Conservation (phyloP, 495 filamentous ascomycete genomes). For the Penicillium parvum region DNA sequence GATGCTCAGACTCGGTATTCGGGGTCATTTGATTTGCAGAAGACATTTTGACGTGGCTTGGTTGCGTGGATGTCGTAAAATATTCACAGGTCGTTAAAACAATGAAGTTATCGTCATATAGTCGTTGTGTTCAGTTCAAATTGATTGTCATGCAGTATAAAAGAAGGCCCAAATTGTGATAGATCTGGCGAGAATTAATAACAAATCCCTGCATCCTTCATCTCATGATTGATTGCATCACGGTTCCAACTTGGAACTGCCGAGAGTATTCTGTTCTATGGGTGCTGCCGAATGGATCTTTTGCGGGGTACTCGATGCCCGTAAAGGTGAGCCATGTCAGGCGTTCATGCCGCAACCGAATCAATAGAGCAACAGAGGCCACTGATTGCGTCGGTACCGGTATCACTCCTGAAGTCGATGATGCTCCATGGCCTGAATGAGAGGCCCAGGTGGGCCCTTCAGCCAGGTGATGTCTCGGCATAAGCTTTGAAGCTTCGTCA, state of each 20-base stretch:
- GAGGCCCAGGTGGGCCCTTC: constrained; percentile 12
- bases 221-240: constrained; percentile 20
- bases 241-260: constrained; percentile 11
- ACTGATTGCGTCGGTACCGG: constrained; percentile 9
- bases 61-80: neutral
- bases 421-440: constrained; percentile 12
- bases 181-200: constrained; percentile 14
- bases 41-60: constrained; percentile 16
- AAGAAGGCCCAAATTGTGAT: neutral
- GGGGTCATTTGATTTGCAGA: constrained; percentile 7
- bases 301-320: too few relatives aligned
- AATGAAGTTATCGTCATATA: constrained; percentile 13
- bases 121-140: constrained; percentile 18
- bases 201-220: neutral
- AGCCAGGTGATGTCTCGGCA: constrained; percentile 11
- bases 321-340: constrained; percentile 7
- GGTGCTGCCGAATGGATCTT: too few relatives aligned
- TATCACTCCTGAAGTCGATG: constrained; percentile 20
- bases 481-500: constrained; percentile 11
- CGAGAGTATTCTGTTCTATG: neutral
- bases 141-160: constrained; percentile 3
- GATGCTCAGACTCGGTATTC: constrained; percentile 12
- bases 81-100: constrained; percentile 7
- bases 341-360: constrained; percentile 6
- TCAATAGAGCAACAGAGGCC: constrained; percentile 3